Conservation (phyloP, 2,329 filamentous ascomycete species). For the Cytospora piceicola region DNA sequence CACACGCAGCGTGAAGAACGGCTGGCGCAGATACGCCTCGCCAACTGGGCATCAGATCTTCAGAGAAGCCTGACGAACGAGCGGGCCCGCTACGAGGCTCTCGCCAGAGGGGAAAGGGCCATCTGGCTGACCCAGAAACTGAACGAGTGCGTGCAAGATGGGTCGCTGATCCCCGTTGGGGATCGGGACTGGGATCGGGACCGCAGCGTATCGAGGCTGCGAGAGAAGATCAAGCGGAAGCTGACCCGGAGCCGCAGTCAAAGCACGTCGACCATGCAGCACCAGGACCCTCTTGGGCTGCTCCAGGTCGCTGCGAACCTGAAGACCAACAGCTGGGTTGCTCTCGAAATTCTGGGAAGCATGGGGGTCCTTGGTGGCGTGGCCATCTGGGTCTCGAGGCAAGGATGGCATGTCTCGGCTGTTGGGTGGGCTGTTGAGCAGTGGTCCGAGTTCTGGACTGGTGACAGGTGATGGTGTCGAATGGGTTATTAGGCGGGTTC, state of each 20-base stretch:
- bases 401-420: conserved; percentile 37
- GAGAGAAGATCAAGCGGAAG: conserved; percentile 17
- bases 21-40: conserved; percentile 63
- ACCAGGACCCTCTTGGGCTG: conserved; percentile 79
- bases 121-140: conserved; percentile 71
- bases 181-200: conserved; percentile 5
- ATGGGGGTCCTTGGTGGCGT: conserved; percentile 75
- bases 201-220: conserved; percentile 18
- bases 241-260: conserved; percentile 1
- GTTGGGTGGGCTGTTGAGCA: conserved; percentile 37
- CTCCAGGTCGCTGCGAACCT: conserved; percentile 71
- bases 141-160: conserved; percentile 69
- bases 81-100: conserved; percentile 67
- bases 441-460: conserved; percentile 39
- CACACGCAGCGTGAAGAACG: conserved; percentile 41
- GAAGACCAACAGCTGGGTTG: conserved; percentile 65
- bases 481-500: neutral
- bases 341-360: conserved; percentile 74
- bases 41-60: conserved; percentile 81
- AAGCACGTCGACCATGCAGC: conserved; percentile 34
- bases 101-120: conserved; percentile 65
- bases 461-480: conserved; percentile 28
- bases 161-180: conserved; percentile 58
- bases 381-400: conserved; percentile 59
- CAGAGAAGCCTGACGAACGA: conserved; percentile 77